phyloP scores from a whole-genome alignment of 306 rosid species.

The Cicer cuneatum region DNA sequence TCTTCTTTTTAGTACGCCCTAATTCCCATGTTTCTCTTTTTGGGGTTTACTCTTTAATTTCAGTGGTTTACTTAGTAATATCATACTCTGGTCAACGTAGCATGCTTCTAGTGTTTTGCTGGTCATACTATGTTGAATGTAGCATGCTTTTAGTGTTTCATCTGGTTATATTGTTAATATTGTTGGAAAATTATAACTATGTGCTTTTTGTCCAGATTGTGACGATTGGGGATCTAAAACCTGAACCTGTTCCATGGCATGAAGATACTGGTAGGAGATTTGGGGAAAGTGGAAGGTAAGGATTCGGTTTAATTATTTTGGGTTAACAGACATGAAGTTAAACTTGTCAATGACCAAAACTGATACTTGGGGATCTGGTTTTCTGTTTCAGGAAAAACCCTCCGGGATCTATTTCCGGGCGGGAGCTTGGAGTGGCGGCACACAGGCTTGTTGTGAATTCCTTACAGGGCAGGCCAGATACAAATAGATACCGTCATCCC shows the following conservation, averaged over 20 bases:
- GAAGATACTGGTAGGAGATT: constrained; percentile 77
- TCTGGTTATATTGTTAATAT: constrained; percentile 21
- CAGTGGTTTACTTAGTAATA: background rate
- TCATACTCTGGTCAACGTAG: background rate
- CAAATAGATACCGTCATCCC: constrained; percentile 49
- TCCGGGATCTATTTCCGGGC: constrained; percentile 67
- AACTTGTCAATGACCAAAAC: constrained; percentile 9
- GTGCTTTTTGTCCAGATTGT: constrained; percentile 58
- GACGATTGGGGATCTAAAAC: constrained; percentile 67
- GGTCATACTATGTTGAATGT: background rate
- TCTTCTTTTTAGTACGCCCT: background rate
- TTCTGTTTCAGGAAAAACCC: constrained; percentile 63
- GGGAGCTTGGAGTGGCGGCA: constrained; percentile 72
- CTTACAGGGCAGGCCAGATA: constrained; percentile 51
- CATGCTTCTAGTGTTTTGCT: background rate
- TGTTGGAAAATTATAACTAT: background rate
- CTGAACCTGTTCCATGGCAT: constrained; percentile 87
- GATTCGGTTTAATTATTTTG: constrained; percentile 2
- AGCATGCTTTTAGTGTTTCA: background rate
- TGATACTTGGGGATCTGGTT: constrained; percentile 10
- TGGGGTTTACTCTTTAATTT: constrained; percentile 13
- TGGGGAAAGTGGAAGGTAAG: constrained; percentile 58
- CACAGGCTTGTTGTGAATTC: constrained; percentile 70
- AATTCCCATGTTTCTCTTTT: constrained; percentile 8
- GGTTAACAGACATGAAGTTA: constrained; percentile 9